Evolutionary conservation across 1,284 basidiomycete genomes (phyloP).

Genomic region (Heliocybe sulcata): DNA sequence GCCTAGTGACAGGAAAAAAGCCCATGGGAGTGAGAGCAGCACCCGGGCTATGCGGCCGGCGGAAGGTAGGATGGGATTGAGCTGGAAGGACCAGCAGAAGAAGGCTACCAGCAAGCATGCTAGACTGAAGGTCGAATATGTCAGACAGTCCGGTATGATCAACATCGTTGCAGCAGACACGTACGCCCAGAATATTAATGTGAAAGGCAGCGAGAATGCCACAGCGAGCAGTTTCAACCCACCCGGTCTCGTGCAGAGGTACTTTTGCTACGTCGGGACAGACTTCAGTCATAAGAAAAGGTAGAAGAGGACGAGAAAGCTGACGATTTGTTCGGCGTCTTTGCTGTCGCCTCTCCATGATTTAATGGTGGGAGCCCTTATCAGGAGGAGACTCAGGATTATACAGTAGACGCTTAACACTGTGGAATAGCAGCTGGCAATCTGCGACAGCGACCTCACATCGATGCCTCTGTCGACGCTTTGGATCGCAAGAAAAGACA

Average conservation of each 20-base stretch:
- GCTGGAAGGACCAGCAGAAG: neutral
- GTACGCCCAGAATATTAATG: conserved; percentile 40
- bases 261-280: conserved; percentile 16
- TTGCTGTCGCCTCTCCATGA: conserved; percentile 25
- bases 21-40: neutral
- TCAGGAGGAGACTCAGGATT: conserved; percentile 34
- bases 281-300: neutral
- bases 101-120: neutral
- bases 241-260: conserved; percentile 20
- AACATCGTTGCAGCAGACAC: conserved; percentile 11
- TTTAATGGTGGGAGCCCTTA: conserved; percentile 30
- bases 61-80: neutral
- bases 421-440: conserved; percentile 38
- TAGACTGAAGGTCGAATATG: neutral
- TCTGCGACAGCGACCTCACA: conserved; percentile 27
- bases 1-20: neutral
- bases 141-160: neutral
- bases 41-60: neutral
- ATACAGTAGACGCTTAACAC: conserved; percentile 37
- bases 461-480: conserved; percentile 23
- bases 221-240: conserved; percentile 37
- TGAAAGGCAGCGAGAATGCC: conserved; percentile 38
- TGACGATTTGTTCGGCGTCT: conserved; percentile 18
- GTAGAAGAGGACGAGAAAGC: too few species aligned
- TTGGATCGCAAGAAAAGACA: conserved; percentile 36